Conservation (phyloP, 108 stramenopile genomes). For the Skeletonema costatum region DNA sequence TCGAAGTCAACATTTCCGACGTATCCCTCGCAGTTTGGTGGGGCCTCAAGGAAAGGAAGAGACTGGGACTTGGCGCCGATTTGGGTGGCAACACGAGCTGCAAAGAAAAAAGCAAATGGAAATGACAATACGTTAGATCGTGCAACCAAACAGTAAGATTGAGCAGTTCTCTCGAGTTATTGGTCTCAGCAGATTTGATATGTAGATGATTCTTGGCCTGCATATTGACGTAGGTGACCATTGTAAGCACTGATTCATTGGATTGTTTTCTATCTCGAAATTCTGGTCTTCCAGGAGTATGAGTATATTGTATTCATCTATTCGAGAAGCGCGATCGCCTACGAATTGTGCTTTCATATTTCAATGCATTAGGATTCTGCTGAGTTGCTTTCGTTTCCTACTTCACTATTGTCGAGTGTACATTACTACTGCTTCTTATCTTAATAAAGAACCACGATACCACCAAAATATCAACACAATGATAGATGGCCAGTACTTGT, state of each 20-base stretch:
- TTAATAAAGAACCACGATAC: background rate
- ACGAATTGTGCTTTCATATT: too few species aligned
- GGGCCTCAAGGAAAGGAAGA: slow-evolving; percentile 93
- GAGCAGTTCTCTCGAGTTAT: background rate
- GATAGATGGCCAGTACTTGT: background rate
- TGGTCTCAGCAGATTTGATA: background rate
- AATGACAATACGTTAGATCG: background rate
- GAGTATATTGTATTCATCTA: background rate
- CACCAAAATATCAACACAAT: background rate
- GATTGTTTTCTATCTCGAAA: background rate
- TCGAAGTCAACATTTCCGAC: slow-evolving; percentile 92
- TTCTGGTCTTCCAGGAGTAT: background rate
- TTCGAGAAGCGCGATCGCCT: background rate
- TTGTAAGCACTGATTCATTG: background rate
- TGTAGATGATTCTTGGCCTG: background rate
- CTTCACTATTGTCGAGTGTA: background rate
- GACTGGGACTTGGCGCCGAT: slow-evolving; percentile 59
- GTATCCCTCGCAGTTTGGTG: slow-evolving; percentile 90
- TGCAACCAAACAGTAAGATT: background rate
- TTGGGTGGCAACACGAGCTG: slow-evolving; percentile 27
- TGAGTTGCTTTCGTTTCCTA: background rate
- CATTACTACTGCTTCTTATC: background rate
- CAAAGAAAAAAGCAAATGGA: background rate
- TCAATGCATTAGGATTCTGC: background rate
- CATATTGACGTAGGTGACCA: background rate